Base-by-base conservation (phyloP, 208 protist species). In the Acanthamoeba sp. region DNA sequence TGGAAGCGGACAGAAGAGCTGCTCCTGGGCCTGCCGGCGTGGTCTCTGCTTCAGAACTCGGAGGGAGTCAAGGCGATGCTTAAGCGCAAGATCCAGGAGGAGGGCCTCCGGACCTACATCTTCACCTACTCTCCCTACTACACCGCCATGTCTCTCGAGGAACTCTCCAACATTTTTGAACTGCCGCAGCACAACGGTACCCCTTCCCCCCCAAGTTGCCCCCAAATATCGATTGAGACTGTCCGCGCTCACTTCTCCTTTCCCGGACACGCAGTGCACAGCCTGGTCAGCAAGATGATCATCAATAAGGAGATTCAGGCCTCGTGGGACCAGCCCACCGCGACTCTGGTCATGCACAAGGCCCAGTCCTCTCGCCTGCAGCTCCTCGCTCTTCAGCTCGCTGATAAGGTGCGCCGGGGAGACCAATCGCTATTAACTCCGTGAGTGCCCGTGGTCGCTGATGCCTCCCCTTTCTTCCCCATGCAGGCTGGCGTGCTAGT, bases 51-150 rank as follows among this genome's bases (percentile, higher is more conserved):
- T 18, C 87, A 95, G 80, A 88, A 96, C 48, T 34, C 88, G 18
- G 94, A 94, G 9, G 55, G 22, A 20, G 93, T 96, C 16, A 95
- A 96, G 88, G 48, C 52, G 24, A 96, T 95, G 82, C 91, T 97
- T 62, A 36, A 87, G 40, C 50, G 48, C 32, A 96, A 97, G 80
- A 95, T 98, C 29, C 95, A 98, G 94, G 95, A 97, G 84, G 97
- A 97, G 45, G 96, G 93, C n/a, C 88, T 98, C 27, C 95, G 97
- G 20, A 98, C 97, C 1, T 98, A 97, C 95, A 95, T 98, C 22
- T 96, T 98, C 94, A 90, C 95, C 27, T 97, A 97, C 94, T 85
- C 55, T 16, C 80, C 91, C 18, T 87, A 95, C 76, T 98, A 98
- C 94, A 95, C 94, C 45, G 94, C 95, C 7, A 87, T 98, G 10